Base-by-base conservation (phyloP, 108 stramenopile species). In the Nitzschia sp. region DNA sequence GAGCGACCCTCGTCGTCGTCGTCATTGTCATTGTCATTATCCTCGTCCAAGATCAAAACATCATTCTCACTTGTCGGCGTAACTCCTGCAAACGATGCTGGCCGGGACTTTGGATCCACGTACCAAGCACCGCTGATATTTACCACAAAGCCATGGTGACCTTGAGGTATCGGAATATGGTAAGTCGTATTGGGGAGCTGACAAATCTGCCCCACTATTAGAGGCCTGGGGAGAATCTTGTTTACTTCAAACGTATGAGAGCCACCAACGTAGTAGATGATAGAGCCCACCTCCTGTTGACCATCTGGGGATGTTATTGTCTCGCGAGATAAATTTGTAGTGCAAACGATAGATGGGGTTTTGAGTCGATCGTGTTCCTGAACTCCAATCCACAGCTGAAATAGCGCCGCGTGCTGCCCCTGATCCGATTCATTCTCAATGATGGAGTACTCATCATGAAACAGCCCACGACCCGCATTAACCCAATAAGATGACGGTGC, bases 401-500 rank as follows among this genome's bases (percentile, higher is more conserved):
- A 66, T 25, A 76, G n/a, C 6, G 4, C 9, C 5, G 48, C 4
- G 27, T 76, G 75, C 54, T 76, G 75, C 38, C 45, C 6, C 9
- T 42, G 51, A 63, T 76, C 75, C 3, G 24, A 17, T 45, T 59
- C 59, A 33, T 76, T 51, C 23, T 60, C 67, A 45, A 76, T 62
- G 3, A 70, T 28, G 29, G 42, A 54, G 29, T 15, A 27, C 45
- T 76, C 75, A 28, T 76, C 75, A 32, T 76, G 75, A 51, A 76
- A 76, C 33, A 76, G 18, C 1, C 75, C 75, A 5, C 64, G 38
- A 4, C 68, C 75, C 3, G 75, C 75, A 66, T 76, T 68, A 4
- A 76, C 75, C 58, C 58, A 76, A 57, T 76, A 76, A 2, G 75
- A 76, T 21, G 68, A 60, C 1, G 68, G 75, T 17, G 54, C 75